A percentile compares a stretch with the other conserved stretches of the same genome.
Conservation (phyloP, 169 alveolate genomes). For the Plasmodium knowlesi region DNA sequence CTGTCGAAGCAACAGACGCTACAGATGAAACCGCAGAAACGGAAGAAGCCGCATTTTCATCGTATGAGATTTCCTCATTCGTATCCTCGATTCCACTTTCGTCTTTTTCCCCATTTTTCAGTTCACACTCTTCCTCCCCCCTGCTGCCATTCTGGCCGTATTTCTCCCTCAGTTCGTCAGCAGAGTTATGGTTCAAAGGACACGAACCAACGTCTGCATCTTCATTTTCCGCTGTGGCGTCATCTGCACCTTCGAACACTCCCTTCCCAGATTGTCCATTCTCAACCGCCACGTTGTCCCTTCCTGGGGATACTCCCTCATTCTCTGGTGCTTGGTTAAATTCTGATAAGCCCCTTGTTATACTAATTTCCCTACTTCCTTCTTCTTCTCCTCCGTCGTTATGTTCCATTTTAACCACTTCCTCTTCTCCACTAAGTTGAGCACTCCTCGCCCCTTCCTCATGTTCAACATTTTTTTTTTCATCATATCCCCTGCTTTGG, state of each 20-base stretch:
- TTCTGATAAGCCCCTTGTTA: neutral
- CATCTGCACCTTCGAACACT: neutral
- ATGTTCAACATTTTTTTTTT: neutral
- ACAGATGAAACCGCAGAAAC: too few species aligned
- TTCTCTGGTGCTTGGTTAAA: neutral
- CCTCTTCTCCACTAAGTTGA: neutral
- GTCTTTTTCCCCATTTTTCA: neutral
- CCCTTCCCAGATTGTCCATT: neutral
- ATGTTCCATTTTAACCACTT: neutral
- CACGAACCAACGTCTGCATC: neutral
- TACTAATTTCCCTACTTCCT: neutral
- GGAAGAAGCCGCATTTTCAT: neutral
- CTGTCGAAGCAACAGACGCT: neutral
- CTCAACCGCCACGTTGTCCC: neutral
- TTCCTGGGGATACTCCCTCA: neutral
- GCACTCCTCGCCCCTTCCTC: neutral
- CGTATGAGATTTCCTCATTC: neutral
- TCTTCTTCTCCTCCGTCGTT: neutral
- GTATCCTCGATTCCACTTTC: neutral
- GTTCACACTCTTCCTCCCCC: neutral
- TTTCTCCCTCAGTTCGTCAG: neutral
- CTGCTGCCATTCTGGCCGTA: neutral
- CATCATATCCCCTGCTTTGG: neutral
- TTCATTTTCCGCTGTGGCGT: neutral
- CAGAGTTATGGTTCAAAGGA: neutral